Percentiles rank a stretch among this genome's conserved stretches.
Conservation (phyloP, 1,284 basidiomycete species). For the Trametes pubescens region DNA sequence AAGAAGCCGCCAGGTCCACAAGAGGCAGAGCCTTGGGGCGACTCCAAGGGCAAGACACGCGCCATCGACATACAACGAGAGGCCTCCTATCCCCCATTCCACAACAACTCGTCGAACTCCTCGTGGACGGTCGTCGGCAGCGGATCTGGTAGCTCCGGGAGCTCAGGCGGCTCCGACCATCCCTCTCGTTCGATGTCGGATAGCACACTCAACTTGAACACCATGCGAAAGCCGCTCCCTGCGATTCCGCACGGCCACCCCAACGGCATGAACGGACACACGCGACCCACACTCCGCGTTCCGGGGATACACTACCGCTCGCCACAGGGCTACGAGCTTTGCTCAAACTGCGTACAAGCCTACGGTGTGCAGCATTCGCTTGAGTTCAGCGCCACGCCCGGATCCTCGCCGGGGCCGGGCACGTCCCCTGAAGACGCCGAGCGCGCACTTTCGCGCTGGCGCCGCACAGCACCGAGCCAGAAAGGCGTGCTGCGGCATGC, state of each 20-base stretch:
- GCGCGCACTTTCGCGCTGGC: slow-evolving; percentile 59
- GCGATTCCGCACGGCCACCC: slow-evolving; percentile 14
- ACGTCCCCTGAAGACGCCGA: slow-evolving; percentile 60
- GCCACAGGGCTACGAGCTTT: slow-evolving; percentile 79
- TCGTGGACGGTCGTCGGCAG: slow-evolving; percentile 45
- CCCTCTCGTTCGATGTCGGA: slow-evolving; percentile 31
- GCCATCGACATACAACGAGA: slow-evolving; percentile 30
- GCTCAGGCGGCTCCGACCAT: slow-evolving; percentile 28
- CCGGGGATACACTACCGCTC: slow-evolving; percentile 15
- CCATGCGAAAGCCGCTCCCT: slow-evolving; percentile 27
- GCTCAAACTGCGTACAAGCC: slow-evolving; percentile 77
- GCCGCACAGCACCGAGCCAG: slow-evolving; percentile 68
- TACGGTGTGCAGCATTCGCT: slow-evolving; percentile 83
- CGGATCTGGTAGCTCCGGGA: slow-evolving; percentile 24
- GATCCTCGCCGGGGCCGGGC: slow-evolving; percentile 51
- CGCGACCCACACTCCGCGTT: slow-evolving; percentile 12
- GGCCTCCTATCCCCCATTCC: slow-evolving; percentile 29
- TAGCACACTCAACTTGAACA: slow-evolving; percentile 21
- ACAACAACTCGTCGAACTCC: slow-evolving; percentile 46
- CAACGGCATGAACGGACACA: background rate
- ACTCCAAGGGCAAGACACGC: slow-evolving; percentile 42
- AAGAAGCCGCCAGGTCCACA: slow-evolving; percentile 53
- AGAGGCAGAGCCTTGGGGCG: slow-evolving; percentile 26
- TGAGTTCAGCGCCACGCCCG: slow-evolving; percentile 58
- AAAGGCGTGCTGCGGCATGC: slow-evolving; percentile 83